These are phyloP conservation scores for Boletus semigastroideus DNA, from an alignment of 1,284 basidiomycete genomes.

Conservation along the genomic window DNA sequence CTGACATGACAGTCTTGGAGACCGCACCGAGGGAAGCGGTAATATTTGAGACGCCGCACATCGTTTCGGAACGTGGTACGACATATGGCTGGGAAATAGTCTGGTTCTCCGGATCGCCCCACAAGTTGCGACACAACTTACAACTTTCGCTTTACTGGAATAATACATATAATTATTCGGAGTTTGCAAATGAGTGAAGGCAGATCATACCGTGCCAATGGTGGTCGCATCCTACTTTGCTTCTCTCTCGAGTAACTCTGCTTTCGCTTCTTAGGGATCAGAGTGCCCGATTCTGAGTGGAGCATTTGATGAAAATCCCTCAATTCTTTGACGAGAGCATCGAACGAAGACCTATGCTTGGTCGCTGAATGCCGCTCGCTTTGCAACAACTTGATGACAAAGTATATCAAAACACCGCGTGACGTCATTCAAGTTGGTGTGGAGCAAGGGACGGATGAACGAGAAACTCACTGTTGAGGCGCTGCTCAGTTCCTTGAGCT, in stretches of 20 bases:
- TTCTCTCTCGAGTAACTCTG: not conserved
- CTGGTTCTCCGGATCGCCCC: not conserved
- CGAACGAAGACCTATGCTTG: constrained; percentile 13
- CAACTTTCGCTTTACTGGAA: constrained; percentile 9
- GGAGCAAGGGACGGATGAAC: not conserved
- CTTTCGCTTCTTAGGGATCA: not conserved
- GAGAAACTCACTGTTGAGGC: constrained; percentile 9
- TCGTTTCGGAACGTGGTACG: not conserved
- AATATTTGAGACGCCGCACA: constrained; percentile 2
- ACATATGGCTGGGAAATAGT: not conserved
- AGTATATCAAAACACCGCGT: not conserved
- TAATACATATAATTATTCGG: not conserved
- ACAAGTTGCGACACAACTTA: not conserved
- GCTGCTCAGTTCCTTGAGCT: constrained; percentile 13
- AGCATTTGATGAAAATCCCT: constrained; percentile 4
- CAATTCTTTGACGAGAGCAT: constrained; percentile 9
- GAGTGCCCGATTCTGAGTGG: not conserved
- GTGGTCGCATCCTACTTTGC: not conserved
- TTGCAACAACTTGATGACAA: constrained; percentile 10
- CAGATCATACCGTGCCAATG: constrained; percentile 9
- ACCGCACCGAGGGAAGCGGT: constrained; percentile 5
- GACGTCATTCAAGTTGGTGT: too few relatives aligned
- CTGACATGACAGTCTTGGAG: constrained; percentile 9
- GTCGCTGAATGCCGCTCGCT: constrained; percentile 10
- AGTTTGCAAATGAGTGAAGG: not conserved